A percentile compares a stretch with the other conserved stretches of the same genome.
phyloP scores from a whole-genome alignment of 2,329 filamentous ascomycete species.

The Ceratocystis papillata region DNA sequence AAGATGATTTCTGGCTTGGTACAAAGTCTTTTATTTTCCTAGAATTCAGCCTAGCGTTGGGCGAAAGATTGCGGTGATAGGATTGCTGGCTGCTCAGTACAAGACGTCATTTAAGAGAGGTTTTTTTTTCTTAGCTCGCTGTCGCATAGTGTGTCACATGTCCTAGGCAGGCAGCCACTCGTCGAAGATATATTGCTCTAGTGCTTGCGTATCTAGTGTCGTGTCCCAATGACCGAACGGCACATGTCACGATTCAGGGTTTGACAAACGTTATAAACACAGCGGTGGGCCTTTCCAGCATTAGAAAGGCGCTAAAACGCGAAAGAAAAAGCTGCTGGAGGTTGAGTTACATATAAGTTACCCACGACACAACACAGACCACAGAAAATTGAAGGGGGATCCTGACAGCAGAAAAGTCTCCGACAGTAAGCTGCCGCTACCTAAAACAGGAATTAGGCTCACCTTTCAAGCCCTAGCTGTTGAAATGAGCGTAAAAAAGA shows the following conservation, averaged over 20 bases:
- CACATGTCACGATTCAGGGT: conserved; percentile 3
- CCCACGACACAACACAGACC: neutral
- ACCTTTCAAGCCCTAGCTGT: neutral
- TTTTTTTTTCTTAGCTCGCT: too few species aligned
- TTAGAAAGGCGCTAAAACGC: neutral
- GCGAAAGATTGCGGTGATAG: too few species aligned
- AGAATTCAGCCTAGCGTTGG: too few species aligned
- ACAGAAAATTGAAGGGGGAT: neutral
- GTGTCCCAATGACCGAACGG: neutral
- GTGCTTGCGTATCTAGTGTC: neutral
- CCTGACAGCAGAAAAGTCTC: neutral
- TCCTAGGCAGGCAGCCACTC: neutral
- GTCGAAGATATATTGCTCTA: neutral
- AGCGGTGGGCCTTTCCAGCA: too few species aligned
- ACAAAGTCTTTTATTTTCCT: too few species aligned
- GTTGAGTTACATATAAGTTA: neutral
- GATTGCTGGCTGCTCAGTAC: too few species aligned
- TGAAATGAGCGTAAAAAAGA: too few species aligned
- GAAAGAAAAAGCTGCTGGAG: neutral
- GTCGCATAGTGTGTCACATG: neutral
- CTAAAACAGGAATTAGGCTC: neutral
- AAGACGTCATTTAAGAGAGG: too few species aligned
- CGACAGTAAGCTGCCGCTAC: neutral
- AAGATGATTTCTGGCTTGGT: neutral
- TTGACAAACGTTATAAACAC: neutral